A percentile compares a stretch with the other conserved stretches of the same genome.
Conservation (phyloP, 2,329 filamentous ascomycete genomes). For the Fusarium acutatum region DNA sequence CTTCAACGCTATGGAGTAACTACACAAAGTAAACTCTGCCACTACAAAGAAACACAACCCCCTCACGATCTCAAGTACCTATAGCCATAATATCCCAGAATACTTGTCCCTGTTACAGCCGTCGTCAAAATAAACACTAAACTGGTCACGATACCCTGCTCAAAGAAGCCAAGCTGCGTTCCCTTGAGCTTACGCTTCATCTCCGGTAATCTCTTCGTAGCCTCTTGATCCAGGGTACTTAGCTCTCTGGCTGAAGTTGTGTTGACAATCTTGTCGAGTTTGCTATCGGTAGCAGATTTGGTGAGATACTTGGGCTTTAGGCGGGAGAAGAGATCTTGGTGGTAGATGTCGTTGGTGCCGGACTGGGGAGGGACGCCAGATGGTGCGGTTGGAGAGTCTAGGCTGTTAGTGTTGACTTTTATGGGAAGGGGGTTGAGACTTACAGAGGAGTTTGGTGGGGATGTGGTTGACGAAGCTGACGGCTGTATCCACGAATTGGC, state of each 20-base stretch:
- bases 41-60: neutral
- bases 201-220: neutral
- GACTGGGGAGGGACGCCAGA: neutral
- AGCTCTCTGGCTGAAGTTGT: neutral
- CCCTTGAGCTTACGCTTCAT: conserved; percentile 16
- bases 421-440: fast-evolving
- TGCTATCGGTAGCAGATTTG: neutral
- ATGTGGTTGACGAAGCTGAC: conserved; percentile 22
- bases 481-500: conserved; percentile 11
- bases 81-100: conserved; percentile 22
- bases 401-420: fast-evolving
- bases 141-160: conserved; percentile 29
- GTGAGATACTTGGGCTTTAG: conserved; percentile 19
- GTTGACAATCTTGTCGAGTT: neutral
- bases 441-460: conserved; percentile 13
- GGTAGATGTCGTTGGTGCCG: neutral
- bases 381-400: conserved; percentile 15
- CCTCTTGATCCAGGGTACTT: neutral
- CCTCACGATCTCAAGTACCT: neutral
- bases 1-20: neutral
- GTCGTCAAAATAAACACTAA: conserved; percentile 13
- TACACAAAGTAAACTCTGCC: neutral
- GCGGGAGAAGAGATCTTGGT: conserved; percentile 1
- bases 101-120: conserved; percentile 1
- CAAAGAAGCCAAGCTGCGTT: conserved; percentile 17